Evolutionary conservation across 345 rosid genomes (phyloP).

Genomic region (Rhodamnia rubescens): DNA sequence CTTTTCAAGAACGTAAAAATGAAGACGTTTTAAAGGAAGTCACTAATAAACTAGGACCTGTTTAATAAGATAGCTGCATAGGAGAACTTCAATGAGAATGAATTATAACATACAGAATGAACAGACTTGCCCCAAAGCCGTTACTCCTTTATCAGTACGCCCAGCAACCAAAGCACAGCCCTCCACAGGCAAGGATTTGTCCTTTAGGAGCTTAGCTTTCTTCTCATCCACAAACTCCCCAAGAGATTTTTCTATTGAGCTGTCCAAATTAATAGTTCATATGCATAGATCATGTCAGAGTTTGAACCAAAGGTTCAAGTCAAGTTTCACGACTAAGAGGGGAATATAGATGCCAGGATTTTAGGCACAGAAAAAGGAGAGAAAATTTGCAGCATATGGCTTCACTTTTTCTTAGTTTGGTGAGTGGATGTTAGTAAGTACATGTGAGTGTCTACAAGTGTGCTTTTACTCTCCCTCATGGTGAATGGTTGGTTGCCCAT

Average conservation of each 20-base stretch:
- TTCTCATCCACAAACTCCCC: slow-evolving; percentile 82
- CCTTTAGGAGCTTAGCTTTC: slow-evolving; percentile 71
- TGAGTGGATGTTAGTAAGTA: not conserved
- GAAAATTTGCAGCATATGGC: not conserved
- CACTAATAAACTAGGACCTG: not conserved
- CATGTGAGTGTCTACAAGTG: not conserved
- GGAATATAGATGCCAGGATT: not conserved
- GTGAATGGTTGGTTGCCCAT: not conserved
- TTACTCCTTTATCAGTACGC: slow-evolving; percentile 96
- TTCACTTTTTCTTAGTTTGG: not conserved
- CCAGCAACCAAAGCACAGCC: slow-evolving; percentile 84
- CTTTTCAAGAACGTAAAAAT: not conserved
- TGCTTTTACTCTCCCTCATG: not conserved
- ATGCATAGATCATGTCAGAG: not conserved
- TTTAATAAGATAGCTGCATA: not conserved
- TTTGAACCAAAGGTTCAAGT: not conserved
- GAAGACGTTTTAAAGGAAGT: not conserved
- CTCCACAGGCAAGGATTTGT: slow-evolving; percentile 66
- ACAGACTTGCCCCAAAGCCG: slow-evolving; percentile 93
- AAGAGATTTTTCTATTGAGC: slow-evolving; percentile 69
- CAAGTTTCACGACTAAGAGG: not conserved
- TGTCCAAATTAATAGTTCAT: slow-evolving; percentile 12
- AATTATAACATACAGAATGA: slow-evolving; percentile 67
- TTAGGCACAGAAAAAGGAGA: not conserved
- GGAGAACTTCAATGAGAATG: not conserved